These are phyloP conservation scores for Tetrahymena thermophila DNA, from an alignment of 73 alveolate genomes.

Conservation along the genomic window DNA sequence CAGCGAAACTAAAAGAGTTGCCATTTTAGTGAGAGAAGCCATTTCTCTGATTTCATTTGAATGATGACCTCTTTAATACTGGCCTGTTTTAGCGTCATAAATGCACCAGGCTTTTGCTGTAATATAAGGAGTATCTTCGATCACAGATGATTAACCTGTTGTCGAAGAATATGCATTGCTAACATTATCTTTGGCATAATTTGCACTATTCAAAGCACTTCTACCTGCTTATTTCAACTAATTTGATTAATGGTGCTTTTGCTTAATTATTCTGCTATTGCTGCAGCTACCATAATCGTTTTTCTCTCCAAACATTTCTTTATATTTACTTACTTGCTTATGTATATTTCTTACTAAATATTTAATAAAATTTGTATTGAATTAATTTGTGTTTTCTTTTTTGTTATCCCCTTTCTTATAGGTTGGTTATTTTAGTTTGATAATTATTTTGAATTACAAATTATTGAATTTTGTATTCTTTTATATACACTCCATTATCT, in stretches of 20 bases:
- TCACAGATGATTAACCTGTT: neutral
- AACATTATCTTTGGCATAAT: neutral
- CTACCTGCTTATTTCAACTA: neutral
- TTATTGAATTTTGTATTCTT: no score
- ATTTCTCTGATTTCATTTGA: slow-evolving; percentile 36
- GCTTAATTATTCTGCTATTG: neutral
- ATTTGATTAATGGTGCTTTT: neutral
- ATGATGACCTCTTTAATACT: slow-evolving; percentile 3
- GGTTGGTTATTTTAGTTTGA: no score
- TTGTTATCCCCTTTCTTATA: no score
- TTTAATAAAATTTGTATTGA: no score
- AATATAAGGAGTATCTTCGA: neutral
- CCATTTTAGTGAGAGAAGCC: slow-evolving; percentile 75
- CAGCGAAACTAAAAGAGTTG: slow-evolving; percentile 56
- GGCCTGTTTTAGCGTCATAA: slow-evolving; percentile 21
- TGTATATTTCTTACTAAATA: no score
- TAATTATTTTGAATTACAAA: no score
- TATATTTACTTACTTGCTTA: neutral
- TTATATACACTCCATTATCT: no score
- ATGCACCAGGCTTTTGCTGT: slow-evolving; percentile 29
- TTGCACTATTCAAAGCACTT: neutral
- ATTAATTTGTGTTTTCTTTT: no score
- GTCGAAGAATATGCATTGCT: neutral
- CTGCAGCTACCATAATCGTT: neutral
- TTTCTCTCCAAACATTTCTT: neutral